These are phyloP conservation scores for Simplicillium sp. DNA, from an alignment of 2,329 filamentous ascomycete genomes.

Conservation along the genomic window DNA sequence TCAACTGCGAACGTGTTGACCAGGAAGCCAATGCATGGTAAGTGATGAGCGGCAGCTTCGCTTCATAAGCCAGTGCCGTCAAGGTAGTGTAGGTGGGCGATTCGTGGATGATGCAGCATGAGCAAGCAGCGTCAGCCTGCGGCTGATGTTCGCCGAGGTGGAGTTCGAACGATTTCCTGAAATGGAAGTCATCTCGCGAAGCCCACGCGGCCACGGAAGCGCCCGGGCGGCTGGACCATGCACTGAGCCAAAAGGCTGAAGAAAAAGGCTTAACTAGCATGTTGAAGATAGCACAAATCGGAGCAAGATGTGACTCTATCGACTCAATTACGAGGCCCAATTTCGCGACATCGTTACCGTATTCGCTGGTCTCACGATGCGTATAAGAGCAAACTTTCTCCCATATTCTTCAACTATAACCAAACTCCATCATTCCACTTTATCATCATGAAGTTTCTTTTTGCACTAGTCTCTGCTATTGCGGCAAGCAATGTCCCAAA, in stretches of 20 bases:
- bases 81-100: conserved; percentile 1
- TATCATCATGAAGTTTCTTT: conserved; percentile 11
- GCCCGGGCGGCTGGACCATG: no score
- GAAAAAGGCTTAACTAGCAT: no score
- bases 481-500: conserved; percentile 16
- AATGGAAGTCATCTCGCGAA: conserved; percentile 3
- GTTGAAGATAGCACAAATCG: no score
- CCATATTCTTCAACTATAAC: neutral
- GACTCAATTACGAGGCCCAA: no score
- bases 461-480: conserved; percentile 9
- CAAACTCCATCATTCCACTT: neutral
- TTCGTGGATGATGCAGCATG: neutral
- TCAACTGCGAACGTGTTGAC: no score
- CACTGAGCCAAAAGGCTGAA: no score
- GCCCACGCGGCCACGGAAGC: neutral
- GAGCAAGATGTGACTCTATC: no score
- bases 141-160: no score
- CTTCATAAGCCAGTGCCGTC: conserved; percentile 4
- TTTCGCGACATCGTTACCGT: no score
- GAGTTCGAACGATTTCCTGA: neutral
- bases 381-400: neutral
- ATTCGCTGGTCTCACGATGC: neutral
- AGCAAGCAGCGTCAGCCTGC: no score
- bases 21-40: no score
- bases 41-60: no score